These are phyloP conservation scores for Aegilops speltoides DNA, from an alignment of 176 grass and related monocot species.

Conservation along the genomic window DNA sequence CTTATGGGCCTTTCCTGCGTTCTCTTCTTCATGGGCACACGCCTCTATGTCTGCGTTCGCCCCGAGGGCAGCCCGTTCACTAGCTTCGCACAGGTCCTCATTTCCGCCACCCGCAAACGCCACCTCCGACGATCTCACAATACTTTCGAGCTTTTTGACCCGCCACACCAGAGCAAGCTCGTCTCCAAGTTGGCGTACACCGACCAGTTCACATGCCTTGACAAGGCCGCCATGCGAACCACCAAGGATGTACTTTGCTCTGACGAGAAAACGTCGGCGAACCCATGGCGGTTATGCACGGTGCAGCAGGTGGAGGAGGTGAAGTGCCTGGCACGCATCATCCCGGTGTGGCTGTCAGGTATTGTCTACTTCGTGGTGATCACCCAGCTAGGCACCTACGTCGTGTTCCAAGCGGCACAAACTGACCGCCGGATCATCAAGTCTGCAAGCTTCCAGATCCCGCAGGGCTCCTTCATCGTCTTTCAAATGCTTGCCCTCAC, in stretches of 20 bases:
- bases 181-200: background rate
- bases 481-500: constrained; percentile 60
- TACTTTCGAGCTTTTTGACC: constrained; percentile 38
- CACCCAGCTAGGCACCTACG: constrained; percentile 52
- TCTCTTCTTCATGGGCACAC: constrained; percentile 39
- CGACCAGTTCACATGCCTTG: constrained; percentile 48
- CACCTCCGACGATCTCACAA: background rate
- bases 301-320: constrained; percentile 73
- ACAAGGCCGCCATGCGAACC: constrained; percentile 46
- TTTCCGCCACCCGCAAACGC: constrained; percentile 52
- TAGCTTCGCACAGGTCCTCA: constrained; percentile 45
- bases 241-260: constrained; percentile 12
- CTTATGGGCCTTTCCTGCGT: no score
- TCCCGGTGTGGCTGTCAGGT: constrained; percentile 61
- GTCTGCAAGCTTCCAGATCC: constrained; percentile 5
- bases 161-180: constrained; percentile 47
- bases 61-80: constrained; percentile 38
- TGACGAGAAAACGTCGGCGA: background rate
- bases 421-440: constrained; percentile 44
- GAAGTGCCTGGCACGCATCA: constrained; percentile 22
- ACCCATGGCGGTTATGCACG: constrained; percentile 33
- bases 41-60: constrained; percentile 27
- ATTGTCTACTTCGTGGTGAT: constrained; percentile 55
- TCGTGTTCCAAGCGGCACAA: constrained; percentile 66
- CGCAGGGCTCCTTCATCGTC: constrained; percentile 38